These are phyloP conservation scores for Marasmius sp. DNA, from an alignment of 1,284 basidiomycete species.

Conservation along the genomic window DNA sequence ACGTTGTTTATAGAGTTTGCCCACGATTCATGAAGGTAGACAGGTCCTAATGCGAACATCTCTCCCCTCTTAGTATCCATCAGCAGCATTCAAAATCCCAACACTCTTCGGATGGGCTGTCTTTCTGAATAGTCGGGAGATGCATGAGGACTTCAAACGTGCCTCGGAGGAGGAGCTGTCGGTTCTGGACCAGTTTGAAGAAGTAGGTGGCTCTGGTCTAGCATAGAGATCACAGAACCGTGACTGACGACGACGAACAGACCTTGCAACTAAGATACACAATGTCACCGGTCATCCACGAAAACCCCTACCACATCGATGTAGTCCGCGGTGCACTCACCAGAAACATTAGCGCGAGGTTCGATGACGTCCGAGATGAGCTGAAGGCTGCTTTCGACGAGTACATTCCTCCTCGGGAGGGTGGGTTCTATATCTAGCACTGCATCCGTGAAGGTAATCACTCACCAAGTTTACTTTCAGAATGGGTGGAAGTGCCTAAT, in stretches of 20 bases:
- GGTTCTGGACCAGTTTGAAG: background rate
- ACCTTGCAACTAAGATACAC: constrained; percentile 27
- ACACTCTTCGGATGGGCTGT: background rate
- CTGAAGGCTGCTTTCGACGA: constrained; percentile 32
- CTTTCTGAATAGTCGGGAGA: background rate
- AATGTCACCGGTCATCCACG: constrained; percentile 22
- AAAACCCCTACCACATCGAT: constrained; percentile 29
- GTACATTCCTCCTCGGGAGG: constrained; percentile 19
- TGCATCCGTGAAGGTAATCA: background rate
- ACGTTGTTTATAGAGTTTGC: too few species aligned
- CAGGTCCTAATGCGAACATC: background rate
- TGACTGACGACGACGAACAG: constrained; percentile 12
- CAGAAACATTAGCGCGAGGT: constrained; percentile 27
- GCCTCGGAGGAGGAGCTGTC: background rate
- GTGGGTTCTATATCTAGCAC: background rate
- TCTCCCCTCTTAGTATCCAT: background rate
- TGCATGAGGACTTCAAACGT: background rate
- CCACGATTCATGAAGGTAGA: background rate
- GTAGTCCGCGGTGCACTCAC: constrained; percentile 33
- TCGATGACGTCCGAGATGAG: constrained; percentile 34
- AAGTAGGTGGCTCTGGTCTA: background rate
- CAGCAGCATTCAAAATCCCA: background rate
- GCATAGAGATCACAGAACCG: background rate
- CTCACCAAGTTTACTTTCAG: constrained; percentile 19
- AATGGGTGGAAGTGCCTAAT: constrained; percentile 36